A percentile compares a stretch with the other conserved stretches of the same genome.
These are phyloP conservation scores for Debaryomyces sp. DNA, from an alignment of 1,139 yeast genomes.

Conservation along the genomic window DNA sequence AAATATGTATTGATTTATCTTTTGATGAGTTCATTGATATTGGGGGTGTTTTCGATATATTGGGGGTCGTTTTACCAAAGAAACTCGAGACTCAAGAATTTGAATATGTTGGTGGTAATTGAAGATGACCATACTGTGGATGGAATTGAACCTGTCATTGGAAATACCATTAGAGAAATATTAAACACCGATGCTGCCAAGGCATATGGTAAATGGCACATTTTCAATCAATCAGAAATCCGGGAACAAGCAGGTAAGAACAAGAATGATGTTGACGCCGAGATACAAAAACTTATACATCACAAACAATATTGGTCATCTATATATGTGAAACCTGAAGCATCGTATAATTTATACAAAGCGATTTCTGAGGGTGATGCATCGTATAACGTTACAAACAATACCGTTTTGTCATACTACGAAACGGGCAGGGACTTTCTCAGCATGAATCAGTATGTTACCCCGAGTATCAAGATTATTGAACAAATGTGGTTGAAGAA, in stretches of 20 bases:
- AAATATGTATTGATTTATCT: constrained; percentile 21
- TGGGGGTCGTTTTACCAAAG: constrained; percentile 48
- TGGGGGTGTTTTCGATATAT: constrained; percentile 40
- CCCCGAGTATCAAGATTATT: constrained; percentile 23
- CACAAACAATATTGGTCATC: constrained; percentile 51
- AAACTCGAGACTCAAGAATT: constrained; percentile 28
- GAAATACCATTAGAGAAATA: constrained; percentile 24
- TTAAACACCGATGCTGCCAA: constrained; percentile 22
- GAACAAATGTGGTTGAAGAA: constrained; percentile 22
- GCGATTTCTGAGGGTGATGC: constrained; percentile 31
- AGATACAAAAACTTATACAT: constrained; percentile 39
- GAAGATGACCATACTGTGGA: constrained; percentile 34
- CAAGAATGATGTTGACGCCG: constrained; percentile 33
- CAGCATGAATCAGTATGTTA: constrained; percentile 30
- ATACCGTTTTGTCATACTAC: constrained; percentile 28
- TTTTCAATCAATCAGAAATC: constrained; percentile 31
- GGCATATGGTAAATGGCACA: constrained; percentile 42
- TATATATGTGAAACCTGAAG: constrained; percentile 42
- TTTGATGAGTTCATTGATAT: constrained; percentile 31
- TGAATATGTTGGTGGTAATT: constrained; percentile 43
- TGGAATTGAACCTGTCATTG: constrained; percentile 36
- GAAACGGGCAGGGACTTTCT: constrained; percentile 48
- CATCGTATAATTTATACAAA: constrained; percentile 31
- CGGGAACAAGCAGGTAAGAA: constrained; percentile 30
- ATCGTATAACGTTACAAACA: constrained; percentile 28